Percentiles rank a stretch among this genome's conserved stretches.
phyloP scores from a whole-genome alignment of 345 rosid genomes.

The Populus davidiana region DNA sequence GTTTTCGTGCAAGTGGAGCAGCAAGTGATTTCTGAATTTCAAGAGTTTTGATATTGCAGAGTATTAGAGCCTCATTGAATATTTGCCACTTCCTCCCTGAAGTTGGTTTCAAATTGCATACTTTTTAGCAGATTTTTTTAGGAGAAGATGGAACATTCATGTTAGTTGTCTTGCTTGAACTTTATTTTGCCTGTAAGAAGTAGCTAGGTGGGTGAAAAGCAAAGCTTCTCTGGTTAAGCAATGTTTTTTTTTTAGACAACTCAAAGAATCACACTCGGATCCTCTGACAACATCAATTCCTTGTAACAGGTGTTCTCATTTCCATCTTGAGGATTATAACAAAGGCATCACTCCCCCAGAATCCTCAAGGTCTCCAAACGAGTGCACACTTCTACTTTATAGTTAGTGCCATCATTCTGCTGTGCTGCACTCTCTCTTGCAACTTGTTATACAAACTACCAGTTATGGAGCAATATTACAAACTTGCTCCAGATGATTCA shows the following conservation, averaged over 20 bases:
- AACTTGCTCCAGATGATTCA: slow-evolving; percentile 24
- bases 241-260: not conserved
- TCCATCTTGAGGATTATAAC: slow-evolving; percentile 71
- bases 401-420: slow-evolving; percentile 53
- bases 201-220: not conserved
- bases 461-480: slow-evolving; percentile 55
- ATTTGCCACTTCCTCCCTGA: not conserved
- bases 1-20: not conserved
- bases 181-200: not conserved
- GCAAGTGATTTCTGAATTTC: not conserved
- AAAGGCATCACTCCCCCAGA: slow-evolving; percentile 78
- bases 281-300: not conserved
- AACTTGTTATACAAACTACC: slow-evolving; percentile 72
- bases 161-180: not conserved
- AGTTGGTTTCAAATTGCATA: not conserved
- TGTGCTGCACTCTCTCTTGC: slow-evolving; percentile 58
- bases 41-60: not conserved
- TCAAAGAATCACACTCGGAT: not conserved
- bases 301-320: slow-evolving; percentile 61
- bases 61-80: not conserved
- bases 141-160: not conserved
- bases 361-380: slow-evolving; percentile 58
- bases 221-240: not conserved
- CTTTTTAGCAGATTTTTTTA: not conserved
- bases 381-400: slow-evolving; percentile 81